A percentile compares a stretch with the other conserved stretches of the same genome.
These are phyloP conservation scores for Chalciporus piperatus DNA, from an alignment of 768 basidiomycete species.

Conservation along the genomic window DNA sequence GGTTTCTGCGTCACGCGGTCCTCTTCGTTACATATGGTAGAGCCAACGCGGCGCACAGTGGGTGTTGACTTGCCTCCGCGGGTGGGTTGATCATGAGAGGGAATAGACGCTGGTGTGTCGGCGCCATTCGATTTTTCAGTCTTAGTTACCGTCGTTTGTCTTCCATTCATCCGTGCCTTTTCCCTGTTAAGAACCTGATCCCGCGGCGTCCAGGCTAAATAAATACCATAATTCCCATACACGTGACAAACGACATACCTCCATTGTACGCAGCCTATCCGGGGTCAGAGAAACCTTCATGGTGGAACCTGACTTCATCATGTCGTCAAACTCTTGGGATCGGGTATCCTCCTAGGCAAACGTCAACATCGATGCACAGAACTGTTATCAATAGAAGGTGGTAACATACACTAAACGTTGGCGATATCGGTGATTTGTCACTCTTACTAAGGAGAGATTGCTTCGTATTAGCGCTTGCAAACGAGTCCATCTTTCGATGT, in stretches of 20 bases:
- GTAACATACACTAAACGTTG: constrained; percentile 33
- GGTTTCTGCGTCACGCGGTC: constrained; percentile 27
- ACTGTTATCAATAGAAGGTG: constrained; percentile 1
- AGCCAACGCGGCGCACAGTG: constrained; percentile 55
- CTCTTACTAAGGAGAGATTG: constrained; percentile 31
- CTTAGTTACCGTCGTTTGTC: constrained; percentile 21
- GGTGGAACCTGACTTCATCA: constrained; percentile 86
- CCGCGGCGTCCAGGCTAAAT: constrained; percentile 4
- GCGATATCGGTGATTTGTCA: constrained; percentile 35
- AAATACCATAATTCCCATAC: constrained; percentile 13
- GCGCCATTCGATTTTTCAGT: constrained; percentile 24
- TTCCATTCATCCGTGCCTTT: constrained; percentile 42
- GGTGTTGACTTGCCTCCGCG: constrained; percentile 37
- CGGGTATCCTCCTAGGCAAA: constrained; percentile 48
- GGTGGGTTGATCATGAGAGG: constrained; percentile 24
- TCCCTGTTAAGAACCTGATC: constrained; percentile 71
- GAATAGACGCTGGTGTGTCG: constrained; percentile 11
- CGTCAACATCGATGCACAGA: neutral
- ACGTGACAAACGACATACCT: constrained; percentile 55
- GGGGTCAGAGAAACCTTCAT: constrained; percentile 97
- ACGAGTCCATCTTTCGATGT: constrained; percentile 55
- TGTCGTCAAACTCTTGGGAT: constrained; percentile 86
- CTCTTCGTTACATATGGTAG: constrained; percentile 65
- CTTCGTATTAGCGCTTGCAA: constrained; percentile 49
- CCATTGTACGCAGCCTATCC: constrained; percentile 89